Conservation (phyloP, 805 yeast species). For the Maudiozyma bulderi region DNA sequence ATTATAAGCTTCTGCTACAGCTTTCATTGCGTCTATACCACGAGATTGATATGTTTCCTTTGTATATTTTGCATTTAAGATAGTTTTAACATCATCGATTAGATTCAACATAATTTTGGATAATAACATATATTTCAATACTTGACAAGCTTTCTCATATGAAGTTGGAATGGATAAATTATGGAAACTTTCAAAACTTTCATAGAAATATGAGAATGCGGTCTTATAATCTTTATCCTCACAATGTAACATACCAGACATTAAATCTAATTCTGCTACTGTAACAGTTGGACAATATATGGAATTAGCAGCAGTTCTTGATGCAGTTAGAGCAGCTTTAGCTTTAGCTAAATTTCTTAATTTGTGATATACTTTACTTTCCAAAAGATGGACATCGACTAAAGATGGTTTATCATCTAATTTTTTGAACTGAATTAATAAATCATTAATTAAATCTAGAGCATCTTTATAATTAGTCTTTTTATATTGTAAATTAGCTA, state of each 20-base stretch:
- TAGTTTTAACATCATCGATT: conserved; percentile 73
- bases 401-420: conserved; percentile 91
- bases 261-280: conserved; percentile 90
- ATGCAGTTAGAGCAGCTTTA: conserved; percentile 85
- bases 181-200: conserved; percentile 85
- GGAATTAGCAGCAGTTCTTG: conserved; percentile 95
- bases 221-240: conserved; percentile 96
- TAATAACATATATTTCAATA: conserved; percentile 83
- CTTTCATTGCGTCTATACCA: conserved; percentile 92
- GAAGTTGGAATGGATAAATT: conserved; percentile 36
- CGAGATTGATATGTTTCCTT: conserved; percentile 60
- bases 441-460: conserved; percentile 55
- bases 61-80: conserved; percentile 65
- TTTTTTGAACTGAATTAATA: conserved; percentile 80
- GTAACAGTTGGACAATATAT: conserved; percentile 88
- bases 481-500: conserved; percentile 64
- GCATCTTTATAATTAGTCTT: conserved; percentile 60
- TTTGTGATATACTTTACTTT: conserved; percentile 82
- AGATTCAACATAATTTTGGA: conserved; percentile 88
- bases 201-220: conserved; percentile 90
- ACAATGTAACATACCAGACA: conserved; percentile 91
- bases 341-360: conserved; percentile 85
- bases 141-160: conserved; percentile 61
- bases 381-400: conserved; percentile 90
- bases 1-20: conserved; percentile 81